phyloP scores from a whole-genome alignment of 129 eudicot species.

The Saussurea involucrata region DNA sequence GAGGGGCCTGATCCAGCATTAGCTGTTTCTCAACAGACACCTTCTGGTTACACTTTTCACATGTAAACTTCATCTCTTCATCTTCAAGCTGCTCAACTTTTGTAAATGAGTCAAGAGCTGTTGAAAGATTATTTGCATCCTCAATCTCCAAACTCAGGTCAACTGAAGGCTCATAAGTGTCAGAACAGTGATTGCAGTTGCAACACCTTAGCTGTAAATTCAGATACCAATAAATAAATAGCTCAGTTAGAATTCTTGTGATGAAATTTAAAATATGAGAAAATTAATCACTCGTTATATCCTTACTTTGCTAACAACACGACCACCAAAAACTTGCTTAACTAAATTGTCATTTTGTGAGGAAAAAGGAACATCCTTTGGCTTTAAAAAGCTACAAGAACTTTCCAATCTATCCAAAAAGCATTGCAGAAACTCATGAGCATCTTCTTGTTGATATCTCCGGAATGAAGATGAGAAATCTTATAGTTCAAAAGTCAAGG shows the following conservation, averaged over 20 bases:
- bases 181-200: conserved; percentile 57
- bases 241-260: not conserved
- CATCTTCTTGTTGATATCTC: conserved; percentile 65
- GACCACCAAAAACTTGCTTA: conserved; percentile 57
- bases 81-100: conserved; percentile 50
- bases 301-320: conserved; percentile 85
- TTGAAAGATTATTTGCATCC: conserved; percentile 34
- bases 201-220: conserved; percentile 53
- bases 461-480: not conserved
- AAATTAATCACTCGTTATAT: not conserved
- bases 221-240: not conserved
- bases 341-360: not conserved
- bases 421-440: not conserved
- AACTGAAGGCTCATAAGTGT: conserved; percentile 58
- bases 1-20: conserved; percentile 50
- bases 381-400: not conserved
- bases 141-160: conserved; percentile 87
- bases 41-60: conserved; percentile 71
- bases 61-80: conserved; percentile 47
- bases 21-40: conserved; percentile 68
- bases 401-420: not conserved
- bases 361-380: not conserved
- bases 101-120: conserved; percentile 64
- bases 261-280: not conserved
- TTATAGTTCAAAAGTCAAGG: conserved; percentile 32